Base-by-base conservation (phyloP, 805 yeast species). In the Candida nemodendra region DNA sequence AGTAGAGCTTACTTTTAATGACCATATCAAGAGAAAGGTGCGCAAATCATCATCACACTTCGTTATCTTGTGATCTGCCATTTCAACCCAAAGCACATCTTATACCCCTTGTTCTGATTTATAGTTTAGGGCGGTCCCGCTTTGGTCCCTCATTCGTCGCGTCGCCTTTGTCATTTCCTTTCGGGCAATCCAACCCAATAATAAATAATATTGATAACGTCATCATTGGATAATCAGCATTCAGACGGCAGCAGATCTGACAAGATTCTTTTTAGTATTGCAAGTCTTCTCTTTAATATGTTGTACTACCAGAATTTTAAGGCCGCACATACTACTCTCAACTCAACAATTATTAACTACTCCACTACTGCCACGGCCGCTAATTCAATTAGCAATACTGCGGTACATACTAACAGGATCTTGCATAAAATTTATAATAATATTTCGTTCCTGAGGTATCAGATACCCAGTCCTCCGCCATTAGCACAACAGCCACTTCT, bases 401-500 rank as follows among this genome's bases (percentile, higher is more conserved):
- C 36, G 4, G 47, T 38, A 6, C 38, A 36, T 23, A 34, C 43
- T n/a, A 49, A 42, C 38, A 40, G 36, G 35, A 8, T 49, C 18
- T 19, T 49, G 5, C 37, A 41, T 35, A 43, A 37, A 27, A 19
- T 49, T 5, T 44, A 44, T 42, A 40, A 40, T 27, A 44, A 34
- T 19, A 33, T 52, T 12, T 45, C 51, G 3, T 48, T 52, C 27
- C 30, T 52, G 18, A 43, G 39, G 34, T 49, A 48, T 26, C 51
- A 41, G 32, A 38, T 50, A n/a, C 58, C 57, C 3, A 31, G 34
- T 13, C 59, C 59, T 8, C 59, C 59, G 9, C 31, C 47, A 13
- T 12, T 38, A 30, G 39, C 24, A 17, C 36, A 38, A 9, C 30
- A 37, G 17, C 42, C 24, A 19, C 32, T 27, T 22, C 7, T 37